phyloP scores from a whole-genome alignment of 257 asterid genomes.

The Solanum commersonii region DNA sequence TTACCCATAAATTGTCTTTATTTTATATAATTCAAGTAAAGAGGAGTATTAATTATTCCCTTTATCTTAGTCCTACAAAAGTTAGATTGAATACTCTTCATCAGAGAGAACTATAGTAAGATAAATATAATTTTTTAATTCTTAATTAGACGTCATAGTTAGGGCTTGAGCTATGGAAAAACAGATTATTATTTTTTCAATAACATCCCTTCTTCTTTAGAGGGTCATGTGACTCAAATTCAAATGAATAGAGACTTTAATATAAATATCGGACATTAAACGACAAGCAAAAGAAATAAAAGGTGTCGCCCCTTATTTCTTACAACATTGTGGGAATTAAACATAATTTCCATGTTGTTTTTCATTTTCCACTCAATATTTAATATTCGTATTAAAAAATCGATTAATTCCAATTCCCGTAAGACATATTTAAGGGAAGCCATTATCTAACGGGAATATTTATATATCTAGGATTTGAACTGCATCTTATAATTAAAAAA shows the following conservation, averaged over 20 bases:
- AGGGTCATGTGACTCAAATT: accelerated
- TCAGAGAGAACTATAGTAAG: not conserved
- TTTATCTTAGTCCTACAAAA: not conserved
- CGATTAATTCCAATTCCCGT: accelerated
- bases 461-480: too few relatives aligned
- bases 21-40: not conserved
- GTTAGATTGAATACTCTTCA: not conserved
- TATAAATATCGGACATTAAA: accelerated
- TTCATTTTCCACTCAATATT: too few relatives aligned
- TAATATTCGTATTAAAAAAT: accelerated
- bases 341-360: not conserved
- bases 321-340: not conserved
- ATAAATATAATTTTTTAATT: not conserved
- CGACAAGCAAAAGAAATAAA: accelerated
- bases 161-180: too few relatives aligned
- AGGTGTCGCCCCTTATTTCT: not conserved
- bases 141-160: not conserved
- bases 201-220: accelerated
- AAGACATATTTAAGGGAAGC: not conserved
- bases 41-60: too few relatives aligned
- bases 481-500: accelerated
- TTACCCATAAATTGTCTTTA: not conserved
- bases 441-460: not conserved
- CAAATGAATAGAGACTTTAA: accelerated
- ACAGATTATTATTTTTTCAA: not conserved